phyloP scores from a whole-genome alignment of 495 filamentous ascomycete species.

The Xylaria longipes region DNA sequence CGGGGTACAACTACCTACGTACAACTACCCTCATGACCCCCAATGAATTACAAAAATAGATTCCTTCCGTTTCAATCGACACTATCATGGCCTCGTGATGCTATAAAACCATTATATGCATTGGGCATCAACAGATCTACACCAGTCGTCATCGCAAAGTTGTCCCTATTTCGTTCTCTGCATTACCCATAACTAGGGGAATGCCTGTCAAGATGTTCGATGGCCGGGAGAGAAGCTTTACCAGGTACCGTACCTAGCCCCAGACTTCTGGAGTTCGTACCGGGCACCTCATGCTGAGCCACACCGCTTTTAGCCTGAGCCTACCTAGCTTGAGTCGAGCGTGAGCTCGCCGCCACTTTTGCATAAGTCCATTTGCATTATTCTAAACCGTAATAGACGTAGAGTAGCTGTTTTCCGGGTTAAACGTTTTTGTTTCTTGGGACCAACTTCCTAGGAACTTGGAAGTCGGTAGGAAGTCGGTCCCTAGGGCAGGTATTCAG shows the following conservation, averaged over 20 bases:
- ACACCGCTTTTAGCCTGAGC: too few species aligned
- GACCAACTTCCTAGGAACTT: too few species aligned
- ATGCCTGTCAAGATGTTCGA: background rate
- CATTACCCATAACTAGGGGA: background rate
- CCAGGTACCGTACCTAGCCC: background rate
- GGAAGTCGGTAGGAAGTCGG: too few species aligned
- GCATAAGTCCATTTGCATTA: too few species aligned
- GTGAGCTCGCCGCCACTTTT: too few species aligned
- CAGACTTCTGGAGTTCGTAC: background rate
- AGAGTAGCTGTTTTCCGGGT: too few species aligned
- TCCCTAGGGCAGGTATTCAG: too few species aligned
- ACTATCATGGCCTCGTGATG: background rate
- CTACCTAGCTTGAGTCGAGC: too few species aligned
- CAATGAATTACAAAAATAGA: constrained; percentile 7
- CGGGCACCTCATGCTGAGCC: too few species aligned
- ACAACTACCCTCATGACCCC: background rate
- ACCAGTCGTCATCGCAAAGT: background rate
- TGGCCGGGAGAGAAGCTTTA: background rate
- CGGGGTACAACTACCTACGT: constrained; percentile 7
- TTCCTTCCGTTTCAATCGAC: constrained; percentile 7
- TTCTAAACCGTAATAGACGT: too few species aligned
- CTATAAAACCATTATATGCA: background rate
- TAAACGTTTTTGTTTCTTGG: too few species aligned
- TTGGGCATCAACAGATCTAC: constrained; percentile 13
- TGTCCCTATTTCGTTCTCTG: background rate